Percentiles rank a stretch among this genome's conserved stretches.
Conservation (phyloP, 2,329 filamentous ascomycete genomes). For the Colletotrichum sp. region DNA sequence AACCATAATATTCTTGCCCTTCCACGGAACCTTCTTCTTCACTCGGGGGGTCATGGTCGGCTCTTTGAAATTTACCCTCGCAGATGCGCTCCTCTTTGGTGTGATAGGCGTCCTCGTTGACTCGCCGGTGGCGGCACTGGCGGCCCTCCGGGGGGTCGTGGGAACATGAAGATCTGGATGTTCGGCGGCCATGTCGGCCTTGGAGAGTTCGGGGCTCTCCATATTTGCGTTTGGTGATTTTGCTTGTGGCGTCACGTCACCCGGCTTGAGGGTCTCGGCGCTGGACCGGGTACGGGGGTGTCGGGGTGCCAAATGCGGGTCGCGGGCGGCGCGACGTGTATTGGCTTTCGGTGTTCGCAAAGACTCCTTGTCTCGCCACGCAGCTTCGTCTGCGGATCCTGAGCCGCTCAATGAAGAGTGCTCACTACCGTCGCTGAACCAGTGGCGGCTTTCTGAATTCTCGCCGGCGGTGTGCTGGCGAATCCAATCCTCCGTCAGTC, state of each 20-base stretch:
- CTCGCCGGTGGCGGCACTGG: slow-evolving; percentile 31
- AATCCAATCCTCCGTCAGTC: slow-evolving; percentile 85
- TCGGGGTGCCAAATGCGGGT: slow-evolving; percentile 30
- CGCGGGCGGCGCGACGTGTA: slow-evolving; percentile 15
- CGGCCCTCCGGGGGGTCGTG: slow-evolving; percentile 36
- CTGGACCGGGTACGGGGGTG: slow-evolving; percentile 57
- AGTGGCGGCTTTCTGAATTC: slow-evolving; percentile 46
- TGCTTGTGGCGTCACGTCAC: slow-evolving; percentile 21
- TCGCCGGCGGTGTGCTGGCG: slow-evolving; percentile 80
- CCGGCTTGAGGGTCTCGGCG: slow-evolving; percentile 58
- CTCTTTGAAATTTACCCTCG: slow-evolving; percentile 40
- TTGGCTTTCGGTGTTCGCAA: slow-evolving; percentile 53
- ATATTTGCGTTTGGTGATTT: slow-evolving; percentile 1
- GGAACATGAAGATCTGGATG: slow-evolving; percentile 1
- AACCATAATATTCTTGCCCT: slow-evolving; percentile 76
- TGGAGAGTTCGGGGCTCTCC: slow-evolving; percentile 16
- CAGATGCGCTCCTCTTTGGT: slow-evolving; percentile 36
- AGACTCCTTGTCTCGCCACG: slow-evolving; percentile 55
- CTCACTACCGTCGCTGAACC: slow-evolving; percentile 57
- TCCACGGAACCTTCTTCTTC: slow-evolving; percentile 78
- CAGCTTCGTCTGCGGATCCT: slow-evolving; percentile 50
- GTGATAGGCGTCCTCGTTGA: slow-evolving; percentile 33
- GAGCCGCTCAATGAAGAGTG: slow-evolving; percentile 77
- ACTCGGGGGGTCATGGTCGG: slow-evolving; percentile 56
- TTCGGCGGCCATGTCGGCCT: slow-evolving; percentile 11